Conservation (phyloP, 176 grass and related monocot genomes). For the Chloris gayana region DNA sequence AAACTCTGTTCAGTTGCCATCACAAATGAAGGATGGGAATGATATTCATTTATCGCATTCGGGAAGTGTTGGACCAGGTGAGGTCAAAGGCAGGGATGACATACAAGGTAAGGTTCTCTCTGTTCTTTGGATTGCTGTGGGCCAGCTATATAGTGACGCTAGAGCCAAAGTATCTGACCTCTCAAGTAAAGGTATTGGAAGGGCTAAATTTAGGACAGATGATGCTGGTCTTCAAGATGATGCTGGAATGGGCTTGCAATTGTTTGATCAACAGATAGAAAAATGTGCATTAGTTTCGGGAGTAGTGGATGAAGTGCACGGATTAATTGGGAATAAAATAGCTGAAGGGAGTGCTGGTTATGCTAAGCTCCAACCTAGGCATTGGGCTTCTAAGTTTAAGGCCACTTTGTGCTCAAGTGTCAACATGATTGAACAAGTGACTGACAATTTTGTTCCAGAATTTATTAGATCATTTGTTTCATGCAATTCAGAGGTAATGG, state of each 20-base stretch:
- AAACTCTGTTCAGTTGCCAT: constrained; percentile 77
- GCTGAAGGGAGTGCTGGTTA: constrained; percentile 43
- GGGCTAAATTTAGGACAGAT: constrained; percentile 48
- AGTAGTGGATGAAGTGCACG: constrained; percentile 78
- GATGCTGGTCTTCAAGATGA: constrained; percentile 53
- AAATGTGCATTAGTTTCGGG: constrained; percentile 76
- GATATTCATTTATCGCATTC: constrained; percentile 31
- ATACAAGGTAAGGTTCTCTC: constrained; percentile 60
- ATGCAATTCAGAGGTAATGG: constrained; percentile 82
- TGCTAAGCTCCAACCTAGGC: constrained; percentile 38
- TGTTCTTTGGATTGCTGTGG: constrained; percentile 69
- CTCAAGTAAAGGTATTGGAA: constrained; percentile 55
- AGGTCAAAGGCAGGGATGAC: constrained; percentile 44
- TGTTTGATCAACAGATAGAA: constrained; percentile 90
- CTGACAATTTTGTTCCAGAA: constrained; percentile 78
- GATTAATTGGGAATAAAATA: constrained; percentile 59
- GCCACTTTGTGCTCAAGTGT: constrained; percentile 54
- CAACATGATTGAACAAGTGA: constrained; percentile 90
- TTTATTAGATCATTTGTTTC: constrained; percentile 78
- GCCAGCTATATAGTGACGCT: constrained; percentile 64
- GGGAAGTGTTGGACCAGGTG: constrained; percentile 38
- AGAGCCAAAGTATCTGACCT: constrained; percentile 62
- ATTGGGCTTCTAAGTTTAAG: constrained; percentile 83
- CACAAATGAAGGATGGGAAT: constrained; percentile 53
- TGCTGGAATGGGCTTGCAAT: constrained; percentile 46